Evolutionary conservation across 176 grass and related monocot species (phyloP), one percentile per base, ranked within the genome.

Genomic region (Avena insularis): DNA sequence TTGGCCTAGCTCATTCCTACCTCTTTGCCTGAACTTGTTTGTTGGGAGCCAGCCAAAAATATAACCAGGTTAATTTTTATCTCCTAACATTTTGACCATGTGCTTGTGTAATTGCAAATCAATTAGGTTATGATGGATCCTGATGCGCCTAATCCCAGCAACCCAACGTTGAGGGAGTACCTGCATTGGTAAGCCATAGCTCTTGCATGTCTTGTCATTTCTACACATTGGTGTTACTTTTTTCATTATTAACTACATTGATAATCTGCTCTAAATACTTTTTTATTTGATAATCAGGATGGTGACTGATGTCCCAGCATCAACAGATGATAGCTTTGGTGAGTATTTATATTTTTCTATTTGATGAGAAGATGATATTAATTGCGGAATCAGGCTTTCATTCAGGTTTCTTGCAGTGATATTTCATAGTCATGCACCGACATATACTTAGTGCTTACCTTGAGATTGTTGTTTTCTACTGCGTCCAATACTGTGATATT

Each of bases 101-200:
- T 88, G 59, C 63, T 88, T 91, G 60, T 91, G 82, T 88, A 76
- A 88, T 57, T 91, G 61, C 67, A 77, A 85, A 85, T 77, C 23
- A 47, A 77, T 88, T 88, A 98, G 96, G 83, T 98, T 84, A 92
- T 98, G 96, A 88, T 95, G 82, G 93, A 98, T 91, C 96, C 96
- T 74, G 96, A 98, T 86, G 91, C 96, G n/a, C 96, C 96, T 14
- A 98, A 86, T 86, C 96, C 96, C 11, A 98, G 93, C 85, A 91
- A 90, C 71, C 93, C 91, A 25, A 91, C 88, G 9, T 38, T 95
- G 31, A 87, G 90, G 83, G 96, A 98, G 71, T 98, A 98, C 85
- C 77, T 98, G 83, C 96, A 98, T 84, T 98, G 96, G 96, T 98
- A 67, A 92, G 79, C 56, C 58, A 29, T 21, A 23, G 31, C 35